Conservation (phyloP, 805 yeast species). For the Lachancea cidri region DNA sequence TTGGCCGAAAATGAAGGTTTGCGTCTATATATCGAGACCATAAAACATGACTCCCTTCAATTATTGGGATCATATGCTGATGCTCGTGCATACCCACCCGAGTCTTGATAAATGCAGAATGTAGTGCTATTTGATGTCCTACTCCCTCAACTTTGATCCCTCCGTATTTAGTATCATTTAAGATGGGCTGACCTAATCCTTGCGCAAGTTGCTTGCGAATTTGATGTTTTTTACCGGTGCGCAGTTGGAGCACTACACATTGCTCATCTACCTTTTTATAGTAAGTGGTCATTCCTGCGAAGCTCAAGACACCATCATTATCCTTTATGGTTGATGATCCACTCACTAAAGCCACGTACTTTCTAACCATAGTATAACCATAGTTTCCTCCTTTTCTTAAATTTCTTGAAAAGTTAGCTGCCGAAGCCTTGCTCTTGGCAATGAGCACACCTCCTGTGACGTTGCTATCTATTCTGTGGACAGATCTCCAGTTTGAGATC, state of each 20-base stretch:
- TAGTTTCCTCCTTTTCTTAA: constrained; percentile 32
- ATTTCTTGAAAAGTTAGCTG: constrained; percentile 31
- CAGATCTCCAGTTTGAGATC: constrained; percentile 19
- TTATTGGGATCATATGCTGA: constrained; percentile 27
- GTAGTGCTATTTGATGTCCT: constrained; percentile 34
- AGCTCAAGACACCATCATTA: constrained; percentile 10
- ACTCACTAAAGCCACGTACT: constrained; percentile 32
- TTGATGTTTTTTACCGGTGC: constrained; percentile 40
- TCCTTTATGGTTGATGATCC: constrained; percentile 2
- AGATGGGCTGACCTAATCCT: constrained; percentile 24
- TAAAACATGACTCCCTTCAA: constrained; percentile 12
- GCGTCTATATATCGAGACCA: constrained; percentile 28
- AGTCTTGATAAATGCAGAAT: constrained; percentile 33
- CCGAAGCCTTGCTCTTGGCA: constrained; percentile 32
- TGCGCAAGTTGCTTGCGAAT: constrained; percentile 32
- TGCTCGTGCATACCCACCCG: constrained; percentile 29
- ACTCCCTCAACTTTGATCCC: constrained; percentile 10
- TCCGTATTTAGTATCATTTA: constrained; percentile 30
- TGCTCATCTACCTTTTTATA: constrained; percentile 17
- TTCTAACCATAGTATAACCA: constrained; percentile 34
- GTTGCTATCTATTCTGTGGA: constrained; percentile 37
- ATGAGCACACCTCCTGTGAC: constrained; percentile 40
- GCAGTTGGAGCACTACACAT: constrained; percentile 29
- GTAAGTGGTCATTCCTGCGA: constrained; percentile 16
- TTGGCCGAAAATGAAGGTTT: constrained; percentile 23